These are phyloP conservation scores for Dalbergia cultrata DNA, from an alignment of 306 rosid genomes.

Conservation along the genomic window DNA sequence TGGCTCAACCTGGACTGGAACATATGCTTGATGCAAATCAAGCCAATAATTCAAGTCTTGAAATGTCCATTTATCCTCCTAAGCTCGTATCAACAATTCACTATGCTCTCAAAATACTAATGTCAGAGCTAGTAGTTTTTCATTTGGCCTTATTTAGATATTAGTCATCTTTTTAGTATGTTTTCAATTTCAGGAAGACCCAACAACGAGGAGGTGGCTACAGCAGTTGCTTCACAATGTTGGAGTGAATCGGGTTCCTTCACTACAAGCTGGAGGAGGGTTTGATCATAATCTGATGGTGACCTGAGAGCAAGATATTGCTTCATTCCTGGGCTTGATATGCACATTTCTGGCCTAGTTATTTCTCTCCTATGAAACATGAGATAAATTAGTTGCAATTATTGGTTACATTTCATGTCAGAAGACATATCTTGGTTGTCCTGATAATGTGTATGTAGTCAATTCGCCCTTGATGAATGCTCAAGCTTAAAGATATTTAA, in stretches of 20 bases:
- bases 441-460: not conserved
- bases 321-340: not conserved
- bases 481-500: not conserved
- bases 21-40: too few relatives aligned
- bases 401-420: not conserved
- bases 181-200: conserved; percentile 70
- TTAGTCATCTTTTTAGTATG: not conserved
- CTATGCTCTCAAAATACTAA: not conserved
- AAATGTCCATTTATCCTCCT: too few relatives aligned
- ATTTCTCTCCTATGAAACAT: not conserved
- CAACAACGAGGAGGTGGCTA: conserved; percentile 77
- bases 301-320: conserved; percentile 37
- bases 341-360: not conserved
- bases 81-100: too few relatives aligned
- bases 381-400: not conserved
- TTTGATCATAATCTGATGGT: conserved; percentile 66
- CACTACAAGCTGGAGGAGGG: conserved; percentile 65
- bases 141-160: not conserved
- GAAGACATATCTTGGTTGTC: too few relatives aligned
- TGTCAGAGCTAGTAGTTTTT: conserved; percentile 7
- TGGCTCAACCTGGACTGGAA: too few relatives aligned
- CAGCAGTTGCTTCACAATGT: conserved; percentile 76
- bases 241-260: conserved; percentile 54
- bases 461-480: not conserved
- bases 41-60: too few relatives aligned